phyloP scores from a whole-genome alignment of 495 filamentous ascomycete species.

The Penicillium cataractarum region DNA sequence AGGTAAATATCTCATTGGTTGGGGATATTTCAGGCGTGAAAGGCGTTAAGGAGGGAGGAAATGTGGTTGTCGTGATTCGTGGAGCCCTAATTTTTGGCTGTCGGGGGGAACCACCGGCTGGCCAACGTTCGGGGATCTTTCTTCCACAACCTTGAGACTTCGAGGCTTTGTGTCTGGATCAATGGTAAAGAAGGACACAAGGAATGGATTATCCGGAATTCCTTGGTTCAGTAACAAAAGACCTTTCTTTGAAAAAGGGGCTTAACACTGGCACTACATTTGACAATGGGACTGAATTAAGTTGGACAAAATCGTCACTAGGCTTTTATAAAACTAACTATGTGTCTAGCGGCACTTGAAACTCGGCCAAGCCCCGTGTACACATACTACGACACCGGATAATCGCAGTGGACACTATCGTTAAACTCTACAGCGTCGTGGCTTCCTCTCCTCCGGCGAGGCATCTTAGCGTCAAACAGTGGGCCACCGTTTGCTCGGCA shows the following conservation, averaged over 20 bases:
- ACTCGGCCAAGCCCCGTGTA: constrained; percentile 8
- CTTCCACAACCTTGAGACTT: neutral
- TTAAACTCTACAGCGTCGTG: neutral
- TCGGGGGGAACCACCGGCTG: constrained; percentile 30
- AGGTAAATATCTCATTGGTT: neutral
- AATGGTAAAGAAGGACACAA: neutral
- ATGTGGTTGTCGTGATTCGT: constrained; percentile 3
- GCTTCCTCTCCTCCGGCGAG: constrained; percentile 35
- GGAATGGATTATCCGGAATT: neutral
- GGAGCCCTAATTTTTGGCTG: constrained; percentile 35
- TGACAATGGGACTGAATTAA: neutral
- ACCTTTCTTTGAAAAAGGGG: neutral
- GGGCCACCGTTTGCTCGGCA: constrained; percentile 14
- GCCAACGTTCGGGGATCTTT: neutral
- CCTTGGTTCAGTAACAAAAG: neutral
- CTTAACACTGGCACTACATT: neutral
- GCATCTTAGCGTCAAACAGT: constrained; percentile 18
- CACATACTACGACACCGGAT: neutral
- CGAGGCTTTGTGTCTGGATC: neutral
- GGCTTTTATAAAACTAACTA: neutral
- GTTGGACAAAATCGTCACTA: neutral
- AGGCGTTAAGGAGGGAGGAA: neutral
- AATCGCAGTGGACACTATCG: neutral
- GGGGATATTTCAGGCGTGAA: constrained; percentile 3
- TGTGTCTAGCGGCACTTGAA: neutral